Evolutionary conservation across 176 grass and related monocot species (phyloP).

Genomic region (Lolium multiflorum): DNA sequence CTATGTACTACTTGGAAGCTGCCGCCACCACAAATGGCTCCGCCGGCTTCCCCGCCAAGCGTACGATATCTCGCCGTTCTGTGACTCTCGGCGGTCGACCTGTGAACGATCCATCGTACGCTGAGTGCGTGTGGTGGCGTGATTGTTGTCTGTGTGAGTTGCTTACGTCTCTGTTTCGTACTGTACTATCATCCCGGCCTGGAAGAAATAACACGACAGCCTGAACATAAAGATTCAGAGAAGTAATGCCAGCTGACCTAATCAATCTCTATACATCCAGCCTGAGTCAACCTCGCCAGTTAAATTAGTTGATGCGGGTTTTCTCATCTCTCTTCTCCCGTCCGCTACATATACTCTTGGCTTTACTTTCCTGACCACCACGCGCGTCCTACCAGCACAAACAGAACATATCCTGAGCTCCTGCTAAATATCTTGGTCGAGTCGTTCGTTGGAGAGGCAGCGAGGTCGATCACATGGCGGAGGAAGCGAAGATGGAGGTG

Average conservation of each 20-base stretch:
- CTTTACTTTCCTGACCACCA: neutral
- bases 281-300: neutral
- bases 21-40: constrained; percentile 15
- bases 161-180: neutral
- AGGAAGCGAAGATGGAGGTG: constrained; percentile 46
- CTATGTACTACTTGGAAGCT: neutral
- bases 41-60: constrained; percentile 20
- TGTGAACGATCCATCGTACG: neutral
- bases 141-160: neutral
- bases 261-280: constrained; percentile 11
- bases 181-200: neutral
- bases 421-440: neutral
- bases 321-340: neutral
- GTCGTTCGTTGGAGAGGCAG: neutral
- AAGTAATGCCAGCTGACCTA: constrained; percentile 1
- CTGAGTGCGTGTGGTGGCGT: neutral
- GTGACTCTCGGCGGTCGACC: neutral
- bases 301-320: neutral
- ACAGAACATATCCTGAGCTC: neutral
- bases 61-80: constrained; percentile 9
- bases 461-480: constrained; percentile 39
- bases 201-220: neutral
- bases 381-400: constrained; percentile 17
- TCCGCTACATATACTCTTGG: neutral
- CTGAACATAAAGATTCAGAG: neutral